phyloP scores from a whole-genome alignment of 2,329 filamentous ascomycete species.

The Mariannaea elegans region DNA sequence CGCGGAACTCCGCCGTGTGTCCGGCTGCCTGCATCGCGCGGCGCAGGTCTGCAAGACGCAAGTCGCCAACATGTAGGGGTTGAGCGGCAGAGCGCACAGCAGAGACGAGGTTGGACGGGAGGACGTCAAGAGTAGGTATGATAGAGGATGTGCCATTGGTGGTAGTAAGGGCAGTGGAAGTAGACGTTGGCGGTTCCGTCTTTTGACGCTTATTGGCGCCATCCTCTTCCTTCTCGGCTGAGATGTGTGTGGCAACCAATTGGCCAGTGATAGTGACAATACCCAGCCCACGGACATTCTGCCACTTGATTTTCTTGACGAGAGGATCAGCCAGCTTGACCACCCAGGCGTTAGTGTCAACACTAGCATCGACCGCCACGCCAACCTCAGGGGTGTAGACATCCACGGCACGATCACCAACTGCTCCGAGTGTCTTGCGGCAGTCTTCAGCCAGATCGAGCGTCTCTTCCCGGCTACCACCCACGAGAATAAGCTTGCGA shows the following conservation, averaged over 20 bases:
- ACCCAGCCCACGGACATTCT: constrained; percentile 87
- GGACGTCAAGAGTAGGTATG: constrained; percentile 62
- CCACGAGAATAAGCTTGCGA: constrained; percentile 92
- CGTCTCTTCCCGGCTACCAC: constrained; percentile 83
- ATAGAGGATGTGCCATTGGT: constrained; percentile 33
- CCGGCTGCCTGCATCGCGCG: constrained; percentile 83
- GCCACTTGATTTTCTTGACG: constrained; percentile 90
- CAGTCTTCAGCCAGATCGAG: constrained; percentile 81
- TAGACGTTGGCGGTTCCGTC: constrained; percentile 46
- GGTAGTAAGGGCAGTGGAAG: constrained; percentile 39
- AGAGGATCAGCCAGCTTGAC: constrained; percentile 88
- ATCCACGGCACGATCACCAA: constrained; percentile 64
- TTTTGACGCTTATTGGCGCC: constrained; percentile 59
- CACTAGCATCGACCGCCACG: constrained; percentile 82
- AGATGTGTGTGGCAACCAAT: constrained; percentile 55
- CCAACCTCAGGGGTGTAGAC: constrained; percentile 87
- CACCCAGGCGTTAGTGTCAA: constrained; percentile 97
- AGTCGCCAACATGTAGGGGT: constrained; percentile 92
- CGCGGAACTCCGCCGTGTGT: constrained; percentile 90
- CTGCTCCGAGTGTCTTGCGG: constrained; percentile 66
- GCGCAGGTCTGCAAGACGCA: constrained; percentile 87
- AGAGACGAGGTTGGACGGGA: constrained; percentile 70
- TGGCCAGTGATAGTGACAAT: constrained; percentile 92
- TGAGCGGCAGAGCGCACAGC: constrained; percentile 81
- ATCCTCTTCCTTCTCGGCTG: constrained; percentile 59